Evolutionary conservation across 176 grass and related monocot genomes (phyloP).

Genomic region (Hsuehochloa calcarea): DNA sequence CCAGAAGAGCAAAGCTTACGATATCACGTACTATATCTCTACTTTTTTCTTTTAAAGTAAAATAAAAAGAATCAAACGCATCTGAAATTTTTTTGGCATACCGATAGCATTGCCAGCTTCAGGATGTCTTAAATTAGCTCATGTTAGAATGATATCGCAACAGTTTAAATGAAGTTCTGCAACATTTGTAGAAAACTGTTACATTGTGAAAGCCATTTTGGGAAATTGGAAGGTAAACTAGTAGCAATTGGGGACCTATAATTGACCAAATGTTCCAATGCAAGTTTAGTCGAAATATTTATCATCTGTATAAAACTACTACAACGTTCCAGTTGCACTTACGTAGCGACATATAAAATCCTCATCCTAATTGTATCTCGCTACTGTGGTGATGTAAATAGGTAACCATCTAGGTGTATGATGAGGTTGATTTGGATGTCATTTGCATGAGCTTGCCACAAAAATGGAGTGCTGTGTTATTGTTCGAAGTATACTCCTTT

Average conservation of each 20-base stretch:
- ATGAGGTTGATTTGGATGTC: background rate
- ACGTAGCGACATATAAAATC: background rate
- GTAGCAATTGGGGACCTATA: background rate
- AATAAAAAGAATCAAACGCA: background rate
- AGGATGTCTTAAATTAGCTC: background rate
- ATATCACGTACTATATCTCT: background rate
- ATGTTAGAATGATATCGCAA: background rate
- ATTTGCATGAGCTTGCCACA: constrained; percentile 3
- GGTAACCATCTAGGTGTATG: background rate
- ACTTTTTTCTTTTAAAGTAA: background rate
- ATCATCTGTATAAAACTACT: background rate
- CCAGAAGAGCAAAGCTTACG: background rate
- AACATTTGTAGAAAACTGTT: background rate
- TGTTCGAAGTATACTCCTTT: background rate
- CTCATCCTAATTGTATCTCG: background rate
- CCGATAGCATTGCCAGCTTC: background rate
- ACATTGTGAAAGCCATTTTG: background rate
- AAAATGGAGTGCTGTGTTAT: background rate
- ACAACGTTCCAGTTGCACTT: background rate
- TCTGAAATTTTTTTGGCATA: background rate
- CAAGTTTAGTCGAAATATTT: background rate
- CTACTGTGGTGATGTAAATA: background rate
- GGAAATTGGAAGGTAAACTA: background rate
- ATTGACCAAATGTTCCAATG: background rate
- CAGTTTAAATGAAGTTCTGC: background rate